A percentile compares a stretch with the other conserved stretches of the same genome.
These are phyloP conservation scores for Rhypophila decipiens DNA, from an alignment of 495 filamentous ascomycete genomes.

Conservation along the genomic window DNA sequence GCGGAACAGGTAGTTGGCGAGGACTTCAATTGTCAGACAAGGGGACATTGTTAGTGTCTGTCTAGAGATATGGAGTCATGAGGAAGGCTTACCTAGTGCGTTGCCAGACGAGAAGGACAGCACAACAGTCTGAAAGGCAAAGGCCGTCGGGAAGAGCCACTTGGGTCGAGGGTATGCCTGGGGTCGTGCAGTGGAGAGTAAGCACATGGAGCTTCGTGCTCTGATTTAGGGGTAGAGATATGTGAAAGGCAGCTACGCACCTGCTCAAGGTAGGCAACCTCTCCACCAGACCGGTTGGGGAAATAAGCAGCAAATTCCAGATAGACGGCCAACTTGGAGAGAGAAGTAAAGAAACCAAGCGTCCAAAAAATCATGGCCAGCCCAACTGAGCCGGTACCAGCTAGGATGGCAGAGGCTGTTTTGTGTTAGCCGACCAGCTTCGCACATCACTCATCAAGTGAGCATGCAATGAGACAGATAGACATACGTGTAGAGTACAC, in stretches of 20 bases:
- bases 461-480: too few species aligned
- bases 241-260: too few species aligned
- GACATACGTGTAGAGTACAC: constrained; percentile 59
- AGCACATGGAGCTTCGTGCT: too few species aligned
- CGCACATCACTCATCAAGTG: too few species aligned
- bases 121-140: constrained; percentile 50
- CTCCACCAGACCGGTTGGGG: constrained; percentile 40
- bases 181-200: too few species aligned
- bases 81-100: constrained; percentile 36
- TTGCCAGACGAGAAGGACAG: constrained; percentile 50
- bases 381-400: constrained; percentile 36
- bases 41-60: not conserved
- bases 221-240: too few species aligned
- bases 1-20: constrained; percentile 51
- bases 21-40: constrained; percentile 4
- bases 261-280: constrained; percentile 59
- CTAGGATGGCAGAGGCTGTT: constrained; percentile 32
- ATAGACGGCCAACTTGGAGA: constrained; percentile 19
- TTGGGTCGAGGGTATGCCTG: constrained; percentile 52
- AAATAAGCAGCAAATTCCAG: constrained; percentile 47
- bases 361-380: constrained; percentile 32
- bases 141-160: constrained; percentile 56
- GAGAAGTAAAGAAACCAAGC: constrained; percentile 20
- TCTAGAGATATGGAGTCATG: not conserved
- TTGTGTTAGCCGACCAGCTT: too few species aligned